Evolutionary conservation across 2,329 filamentous ascomycete genomes (phyloP), one percentile per base, ranked within the genome.

Genomic region (Coniochaeta ligniaria): DNA sequence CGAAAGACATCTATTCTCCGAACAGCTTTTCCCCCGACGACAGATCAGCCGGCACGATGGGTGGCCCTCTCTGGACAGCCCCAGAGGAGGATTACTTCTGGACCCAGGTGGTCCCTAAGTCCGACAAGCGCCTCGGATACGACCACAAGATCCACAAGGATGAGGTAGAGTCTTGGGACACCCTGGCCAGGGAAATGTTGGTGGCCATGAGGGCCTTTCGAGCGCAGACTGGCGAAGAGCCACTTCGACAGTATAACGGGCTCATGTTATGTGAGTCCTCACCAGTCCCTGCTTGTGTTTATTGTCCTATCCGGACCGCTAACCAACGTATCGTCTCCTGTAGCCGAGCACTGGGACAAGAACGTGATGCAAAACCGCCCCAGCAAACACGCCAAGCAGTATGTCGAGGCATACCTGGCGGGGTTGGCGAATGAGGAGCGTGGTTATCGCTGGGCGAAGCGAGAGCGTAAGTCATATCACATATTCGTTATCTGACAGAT

Each of bases 81-180:
- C 68, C 74, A 1, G 82, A 84, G 62, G 82, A 84, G 68, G 60
- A 65, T 1, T 69, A 76, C 63, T 83, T 83, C 66, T 84, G 81
- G 82, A 60, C 43, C 1, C 12, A 61, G 6, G 65, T 74, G 20
- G 61, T 72, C 6, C 67, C 69, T 2, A 58, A 63, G 11, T 71
- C 71, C 0, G 66, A 67, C 31, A 70, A 71, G 60, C 64, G 68
- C 2, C 41, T 66, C 2, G 65, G 68, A 2, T 1, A 57, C 0
- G 57, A 66, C 28, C 38, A 54, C 9, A 43, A 43, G 7, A 28
- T 62, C 1, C 62, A 63, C 8, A 38, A 63, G 8, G 63, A 65
- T 24, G n/a, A 52, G 47, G 47, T 52, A 6, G 52, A 60, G 26
- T 50, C 61, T 1, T 72, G 70, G 70, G 58, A 59, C 6, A 61